Base-by-base conservation (phyloP, 495 filamentous ascomycete species). In the Physcia stellaris region DNA sequence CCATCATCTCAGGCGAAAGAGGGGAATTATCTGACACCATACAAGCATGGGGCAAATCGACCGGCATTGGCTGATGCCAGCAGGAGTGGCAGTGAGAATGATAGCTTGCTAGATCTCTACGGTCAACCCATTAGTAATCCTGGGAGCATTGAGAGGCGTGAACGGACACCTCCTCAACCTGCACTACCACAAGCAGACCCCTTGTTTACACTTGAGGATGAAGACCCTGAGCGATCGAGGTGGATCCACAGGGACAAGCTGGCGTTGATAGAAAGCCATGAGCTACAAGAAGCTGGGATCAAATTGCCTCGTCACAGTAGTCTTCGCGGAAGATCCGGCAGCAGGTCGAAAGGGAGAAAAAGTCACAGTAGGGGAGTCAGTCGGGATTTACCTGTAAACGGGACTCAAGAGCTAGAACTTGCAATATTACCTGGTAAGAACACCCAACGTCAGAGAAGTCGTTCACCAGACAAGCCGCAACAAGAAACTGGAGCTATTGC, bases 221-320 rank as follows among this genome's bases (percentile, higher is more conserved):
- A 68, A 47, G 70, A 73, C 31, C 61, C 67, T 21, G 77, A 82
- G 27, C 65, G 68, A 45, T 79, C 79, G 33, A 75, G 79, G 55
- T 96, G 90, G 90, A 96, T 98, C 41, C 87, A 98, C 55, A 71
- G 90, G 17, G 90, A 98, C 58, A 98, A 96, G 59, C 60, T 98
- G 32, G 87, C 85, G 23, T 71, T 75, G 53, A 98, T 98, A 48
- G 90, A 98, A 63, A 94, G 70, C 51, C 71, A 85, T 57, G 90
- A 98, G 56, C 64, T 95, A 45, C 83, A 92, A 49, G 84, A 83
- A 52, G 86, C 86, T 3, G 86, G 85, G 6, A 75, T 88, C 41
- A 60, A 74, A 24, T 63, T 86, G 18, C 73, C 79, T 9, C 75
- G 71, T 26, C 64, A 66, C 31, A 67, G 75, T 32, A 70, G 78